Conservation (phyloP, 208 protist genomes). For the Trypanosomatidae sp. region DNA sequence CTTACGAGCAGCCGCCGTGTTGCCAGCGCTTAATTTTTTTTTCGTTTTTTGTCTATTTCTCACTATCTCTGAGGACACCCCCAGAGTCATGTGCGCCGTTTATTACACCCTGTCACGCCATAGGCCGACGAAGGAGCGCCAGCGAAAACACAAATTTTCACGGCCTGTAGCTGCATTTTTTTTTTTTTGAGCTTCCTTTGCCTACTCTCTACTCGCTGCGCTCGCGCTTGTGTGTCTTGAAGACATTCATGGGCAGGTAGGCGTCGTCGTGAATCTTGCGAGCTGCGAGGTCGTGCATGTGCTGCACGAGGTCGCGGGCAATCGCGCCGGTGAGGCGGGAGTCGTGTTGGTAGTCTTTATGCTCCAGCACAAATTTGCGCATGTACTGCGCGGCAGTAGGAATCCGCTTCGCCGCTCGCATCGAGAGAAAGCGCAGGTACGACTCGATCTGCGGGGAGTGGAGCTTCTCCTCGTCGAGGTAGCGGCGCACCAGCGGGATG, state of each 20-base stretch:
- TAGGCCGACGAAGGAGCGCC: too few relatives aligned
- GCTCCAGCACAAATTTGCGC: slow-evolving; percentile 91
- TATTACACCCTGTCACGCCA: too few relatives aligned
- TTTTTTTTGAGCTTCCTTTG: too few relatives aligned
- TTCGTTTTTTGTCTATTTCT: too few relatives aligned
- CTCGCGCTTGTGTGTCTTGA: slow-evolving; percentile 36
- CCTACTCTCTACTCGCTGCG: slow-evolving; percentile 21
- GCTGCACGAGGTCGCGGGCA: slow-evolving; percentile 82
- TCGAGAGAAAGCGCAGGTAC: slow-evolving; percentile 93
- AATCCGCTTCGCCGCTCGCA: slow-evolving; percentile 92
- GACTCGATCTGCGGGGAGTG: slow-evolving; percentile 49
- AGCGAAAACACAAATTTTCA: too few relatives aligned
- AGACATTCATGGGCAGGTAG: slow-evolving; percentile 58
- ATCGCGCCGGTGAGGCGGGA: slow-evolving; percentile 92
- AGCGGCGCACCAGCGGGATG: slow-evolving; percentile 90
- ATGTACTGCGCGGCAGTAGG: slow-evolving; percentile 94
- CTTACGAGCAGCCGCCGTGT: too few relatives aligned
- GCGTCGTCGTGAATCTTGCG: slow-evolving; percentile 39
- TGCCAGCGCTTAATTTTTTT: too few relatives aligned
- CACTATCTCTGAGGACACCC: too few relatives aligned
- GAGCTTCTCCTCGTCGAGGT: slow-evolving; percentile 79
- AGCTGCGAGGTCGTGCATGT: slow-evolving; percentile 59
- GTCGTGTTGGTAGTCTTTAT: slow-evolving; percentile 96
- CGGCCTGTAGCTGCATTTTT: too few relatives aligned
- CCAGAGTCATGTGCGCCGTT: too few relatives aligned